A percentile compares a stretch with the other conserved stretches of the same genome.
Conservation (phyloP, 192 early-diverging fungal species). For the Oehlia diaphana region DNA sequence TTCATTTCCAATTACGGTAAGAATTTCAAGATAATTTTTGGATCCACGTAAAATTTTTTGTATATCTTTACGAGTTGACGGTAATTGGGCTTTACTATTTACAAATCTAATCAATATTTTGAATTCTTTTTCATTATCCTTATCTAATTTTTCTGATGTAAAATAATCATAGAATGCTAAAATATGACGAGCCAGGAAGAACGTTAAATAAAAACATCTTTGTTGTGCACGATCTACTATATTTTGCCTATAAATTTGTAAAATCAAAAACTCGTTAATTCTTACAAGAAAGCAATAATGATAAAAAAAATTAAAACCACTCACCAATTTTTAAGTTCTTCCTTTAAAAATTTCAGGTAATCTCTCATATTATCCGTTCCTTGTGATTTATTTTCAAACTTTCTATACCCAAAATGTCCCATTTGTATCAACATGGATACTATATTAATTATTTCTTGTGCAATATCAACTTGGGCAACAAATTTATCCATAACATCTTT, state of each 20-base stretch:
- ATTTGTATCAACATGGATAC: constrained; percentile 24
- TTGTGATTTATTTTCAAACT: neutral
- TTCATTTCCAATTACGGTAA: neutral
- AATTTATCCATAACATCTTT: constrained; percentile 13
- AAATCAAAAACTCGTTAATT: neutral
- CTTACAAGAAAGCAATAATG: neutral
- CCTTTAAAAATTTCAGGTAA: neutral
- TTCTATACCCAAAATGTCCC: constrained; percentile 31
- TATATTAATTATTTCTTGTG: constrained; percentile 21
- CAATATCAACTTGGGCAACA: constrained; percentile 30
- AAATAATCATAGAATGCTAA: constrained; percentile 29
- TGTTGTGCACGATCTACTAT: constrained; percentile 5
- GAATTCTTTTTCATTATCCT: neutral
- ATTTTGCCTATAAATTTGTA: neutral
- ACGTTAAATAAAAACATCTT: constrained; percentile 25
- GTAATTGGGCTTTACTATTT: neutral
- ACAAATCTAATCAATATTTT: neutral
- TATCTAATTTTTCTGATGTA: neutral
- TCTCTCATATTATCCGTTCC: constrained; percentile 1
- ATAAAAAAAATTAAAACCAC: neutral
- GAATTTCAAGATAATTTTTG: neutral
- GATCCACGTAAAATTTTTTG: neutral
- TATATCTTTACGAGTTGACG: neutral
- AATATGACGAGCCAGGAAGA: constrained; percentile 12
- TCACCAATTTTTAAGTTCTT: constrained; percentile 3